A percentile compares a stretch with the other conserved stretches of the same genome.
Conservation (phyloP, 1,284 basidiomycete genomes). For the Schizopora paradoxa region DNA sequence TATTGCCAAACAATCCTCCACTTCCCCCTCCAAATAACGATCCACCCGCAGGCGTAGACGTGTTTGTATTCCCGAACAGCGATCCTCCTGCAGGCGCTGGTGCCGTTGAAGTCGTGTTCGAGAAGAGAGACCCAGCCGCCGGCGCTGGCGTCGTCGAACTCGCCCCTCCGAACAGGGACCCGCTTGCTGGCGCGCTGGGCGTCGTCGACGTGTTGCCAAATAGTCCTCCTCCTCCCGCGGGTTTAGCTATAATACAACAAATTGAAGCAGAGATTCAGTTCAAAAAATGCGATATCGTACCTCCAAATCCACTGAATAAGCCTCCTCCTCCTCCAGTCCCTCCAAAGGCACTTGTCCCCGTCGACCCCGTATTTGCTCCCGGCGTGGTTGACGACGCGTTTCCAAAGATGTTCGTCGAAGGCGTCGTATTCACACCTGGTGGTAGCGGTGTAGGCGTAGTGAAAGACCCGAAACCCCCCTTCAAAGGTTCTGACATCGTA, state of each 20-base stretch:
- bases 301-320: too few species aligned
- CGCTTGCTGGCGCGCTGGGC: constrained; percentile 9
- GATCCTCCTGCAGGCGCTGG: constrained; percentile 13
- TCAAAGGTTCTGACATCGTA: constrained; percentile 16
- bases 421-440: constrained; percentile 3
- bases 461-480: constrained; percentile 14
- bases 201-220: not conserved
- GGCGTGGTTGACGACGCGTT: constrained; percentile 3
- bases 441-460: constrained; percentile 5
- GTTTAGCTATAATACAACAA: too few species aligned
- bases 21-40: constrained; percentile 17
- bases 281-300: too few species aligned
- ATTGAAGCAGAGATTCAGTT: too few species aligned
- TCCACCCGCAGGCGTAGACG: constrained; percentile 14
- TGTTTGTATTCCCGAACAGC: too few species aligned
- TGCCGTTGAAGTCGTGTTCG: constrained; percentile 16
- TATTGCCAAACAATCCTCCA: too few species aligned
- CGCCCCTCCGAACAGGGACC: constrained; percentile 24
- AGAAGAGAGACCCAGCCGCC: constrained; percentile 19
- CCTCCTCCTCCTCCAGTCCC: not conserved
- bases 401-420: constrained; percentile 1
- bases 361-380: constrained; percentile 2
- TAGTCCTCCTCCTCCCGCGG: too few species aligned
- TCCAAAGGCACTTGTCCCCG: not conserved
- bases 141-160: constrained; percentile 17